Evolutionary conservation across 495 filamentous ascomycete species (phyloP).

Genomic region (Chaetomium fimeti): DNA sequence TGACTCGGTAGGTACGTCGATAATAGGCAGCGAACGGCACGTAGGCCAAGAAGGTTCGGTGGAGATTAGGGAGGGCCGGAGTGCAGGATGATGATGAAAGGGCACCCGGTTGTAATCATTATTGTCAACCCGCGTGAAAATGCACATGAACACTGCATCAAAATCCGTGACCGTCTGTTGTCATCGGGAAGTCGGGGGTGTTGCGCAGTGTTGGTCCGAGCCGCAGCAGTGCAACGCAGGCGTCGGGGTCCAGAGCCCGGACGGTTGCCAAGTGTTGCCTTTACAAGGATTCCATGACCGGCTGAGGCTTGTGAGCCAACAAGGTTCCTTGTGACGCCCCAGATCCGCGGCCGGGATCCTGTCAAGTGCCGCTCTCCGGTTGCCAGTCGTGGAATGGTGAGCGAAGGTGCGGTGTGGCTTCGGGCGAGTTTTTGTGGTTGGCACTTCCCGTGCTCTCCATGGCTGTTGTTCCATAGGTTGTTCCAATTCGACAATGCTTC

Average conservation of each 20-base stretch:
- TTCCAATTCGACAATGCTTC: neutral
- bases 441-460: too few relatives aligned
- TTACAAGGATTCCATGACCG: neutral
- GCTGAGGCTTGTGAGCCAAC: too few relatives aligned
- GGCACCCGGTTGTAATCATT: neutral
- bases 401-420: too few relatives aligned
- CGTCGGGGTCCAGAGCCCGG: constrained; percentile 1
- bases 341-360: constrained; percentile 7
- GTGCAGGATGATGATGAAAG: neutral
- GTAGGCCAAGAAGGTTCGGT: neutral
- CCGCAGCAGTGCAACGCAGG: constrained; percentile 16
- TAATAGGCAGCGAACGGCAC: neutral
- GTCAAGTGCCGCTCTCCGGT: neutral
- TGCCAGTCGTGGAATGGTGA: neutral
- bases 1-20: neutral
- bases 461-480: neutral
- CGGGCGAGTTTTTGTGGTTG: too few relatives aligned
- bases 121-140: constrained; percentile 2
- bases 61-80: neutral
- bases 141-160: neutral
- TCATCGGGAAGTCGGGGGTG: neutral
- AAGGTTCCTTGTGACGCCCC: constrained; percentile 13
- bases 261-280: constrained; percentile 18
- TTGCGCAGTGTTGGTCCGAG: constrained; percentile 9
- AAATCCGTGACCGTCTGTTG: neutral